Conservation (phyloP, 2,329 filamentous ascomycete genomes). For the Hymenoscyphus linearis region DNA sequence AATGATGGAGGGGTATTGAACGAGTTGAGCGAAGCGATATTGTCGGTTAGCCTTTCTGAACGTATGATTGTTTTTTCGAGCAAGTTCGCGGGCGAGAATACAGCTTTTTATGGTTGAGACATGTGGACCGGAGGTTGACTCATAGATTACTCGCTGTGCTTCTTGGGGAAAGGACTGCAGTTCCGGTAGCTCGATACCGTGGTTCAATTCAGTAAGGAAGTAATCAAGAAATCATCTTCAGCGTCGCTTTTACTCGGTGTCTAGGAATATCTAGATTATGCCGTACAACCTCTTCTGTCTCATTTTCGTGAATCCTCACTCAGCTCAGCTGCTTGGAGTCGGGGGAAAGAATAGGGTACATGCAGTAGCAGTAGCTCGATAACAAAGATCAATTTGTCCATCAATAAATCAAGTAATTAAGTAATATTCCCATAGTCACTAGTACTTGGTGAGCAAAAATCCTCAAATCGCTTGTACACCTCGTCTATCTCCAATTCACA, state of each 20-base stretch:
- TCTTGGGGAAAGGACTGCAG: no score
- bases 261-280: no score
- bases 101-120: conserved; percentile 3
- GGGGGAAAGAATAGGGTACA: no score
- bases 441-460: neutral
- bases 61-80: neutral
- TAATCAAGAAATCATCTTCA: no score
- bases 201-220: no score
- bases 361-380: no score
- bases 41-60: neutral
- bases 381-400: no score
- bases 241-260: no score
- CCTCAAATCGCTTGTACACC: neutral
- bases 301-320: no score
- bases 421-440: neutral
- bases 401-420: neutral
- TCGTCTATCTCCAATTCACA: conserved; percentile 12
- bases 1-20: neutral
- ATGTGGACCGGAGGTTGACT: neutral
- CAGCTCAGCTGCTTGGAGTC: no score
- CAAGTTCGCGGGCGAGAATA: neutral
- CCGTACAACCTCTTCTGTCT: no score
- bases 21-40: neutral
- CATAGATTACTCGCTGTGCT: neutral
- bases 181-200: no score